Conservation (phyloP, 768 basidiomycete genomes). For the Lactarius tabidus region DNA sequence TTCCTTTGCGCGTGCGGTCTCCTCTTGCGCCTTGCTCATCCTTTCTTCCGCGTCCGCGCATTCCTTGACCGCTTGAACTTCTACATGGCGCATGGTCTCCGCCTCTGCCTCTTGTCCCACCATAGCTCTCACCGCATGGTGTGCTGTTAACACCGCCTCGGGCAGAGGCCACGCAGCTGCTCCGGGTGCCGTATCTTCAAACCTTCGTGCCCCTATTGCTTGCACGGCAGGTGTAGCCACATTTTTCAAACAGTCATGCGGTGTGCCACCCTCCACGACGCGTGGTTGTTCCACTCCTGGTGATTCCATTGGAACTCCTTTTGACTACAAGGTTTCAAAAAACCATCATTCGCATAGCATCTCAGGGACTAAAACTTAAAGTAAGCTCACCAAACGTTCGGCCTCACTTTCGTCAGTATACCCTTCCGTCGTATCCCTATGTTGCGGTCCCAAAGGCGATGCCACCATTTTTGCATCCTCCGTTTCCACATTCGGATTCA, state of each 20-base stretch:
- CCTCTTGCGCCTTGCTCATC: too few relatives aligned
- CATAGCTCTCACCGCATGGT: not conserved
- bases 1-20: not conserved
- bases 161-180: not conserved
- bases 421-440: not conserved
- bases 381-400: not conserved
- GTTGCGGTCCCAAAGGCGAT: not conserved
- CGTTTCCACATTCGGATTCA: not conserved
- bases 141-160: not conserved
- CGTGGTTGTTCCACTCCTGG: not conserved
- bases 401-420: not conserved
- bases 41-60: not conserved
- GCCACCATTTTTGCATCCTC: not conserved
- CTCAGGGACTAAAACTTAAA: too few relatives aligned
- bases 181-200: not conserved
- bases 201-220: not conserved
- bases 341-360: not conserved
- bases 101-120: not conserved
- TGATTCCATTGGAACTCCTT: not conserved
- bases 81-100: not conserved
- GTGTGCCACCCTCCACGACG: not conserved
- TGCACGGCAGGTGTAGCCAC: not conserved
- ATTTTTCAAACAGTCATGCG: not conserved
- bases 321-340: not conserved
- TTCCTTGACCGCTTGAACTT: not conserved